phyloP scores from a whole-genome alignment of 306 rosid genomes.

The Begonia peltatifolia region DNA sequence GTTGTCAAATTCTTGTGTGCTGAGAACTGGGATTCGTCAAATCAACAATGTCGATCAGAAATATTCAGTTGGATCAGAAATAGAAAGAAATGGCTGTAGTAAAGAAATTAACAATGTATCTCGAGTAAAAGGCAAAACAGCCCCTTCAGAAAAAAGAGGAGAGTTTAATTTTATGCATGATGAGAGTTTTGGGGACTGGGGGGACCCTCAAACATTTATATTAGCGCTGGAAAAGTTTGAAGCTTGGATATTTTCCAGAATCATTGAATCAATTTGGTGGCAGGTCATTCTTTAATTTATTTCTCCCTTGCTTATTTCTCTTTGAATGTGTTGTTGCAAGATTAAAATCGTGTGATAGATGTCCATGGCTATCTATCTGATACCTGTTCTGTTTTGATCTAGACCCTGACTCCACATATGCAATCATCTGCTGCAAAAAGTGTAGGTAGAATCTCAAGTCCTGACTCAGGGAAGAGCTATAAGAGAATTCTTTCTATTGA shows the following conservation, averaged over 20 bases:
- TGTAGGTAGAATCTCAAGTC: conserved; percentile 15
- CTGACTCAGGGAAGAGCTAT: conserved; percentile 29
- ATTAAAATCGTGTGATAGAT: conserved; percentile 2
- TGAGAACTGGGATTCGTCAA: conserved; percentile 68
- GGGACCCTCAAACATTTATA: conserved; percentile 37
- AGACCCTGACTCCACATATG: conserved; percentile 93
- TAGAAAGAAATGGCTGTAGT: conserved; percentile 35
- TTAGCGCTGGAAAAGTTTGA: conserved; percentile 74
- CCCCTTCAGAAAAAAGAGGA: conserved; percentile 36
- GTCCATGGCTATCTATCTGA: conserved; percentile 14
- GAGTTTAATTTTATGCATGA: conserved; percentile 14
- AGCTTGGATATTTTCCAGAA: conserved; percentile 88
- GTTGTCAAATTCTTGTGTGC: conserved; percentile 67
- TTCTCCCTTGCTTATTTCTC: background rate
- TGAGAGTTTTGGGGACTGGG: conserved; percentile 45
- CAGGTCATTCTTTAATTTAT: conserved; percentile 37
- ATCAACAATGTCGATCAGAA: conserved; percentile 17
- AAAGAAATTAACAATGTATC: conserved; percentile 27
- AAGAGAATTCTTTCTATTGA: conserved; percentile 32
- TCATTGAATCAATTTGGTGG: conserved; percentile 98
- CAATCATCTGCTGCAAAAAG: conserved; percentile 42
- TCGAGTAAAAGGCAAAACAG: conserved; percentile 48
- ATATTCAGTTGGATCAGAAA: conserved; percentile 22
- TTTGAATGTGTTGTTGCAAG: conserved; percentile 4
- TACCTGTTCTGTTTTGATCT: conserved; percentile 15